Conservation (phyloP, 139 green algal genomes). For the Chlamydomonas urium region DNA sequence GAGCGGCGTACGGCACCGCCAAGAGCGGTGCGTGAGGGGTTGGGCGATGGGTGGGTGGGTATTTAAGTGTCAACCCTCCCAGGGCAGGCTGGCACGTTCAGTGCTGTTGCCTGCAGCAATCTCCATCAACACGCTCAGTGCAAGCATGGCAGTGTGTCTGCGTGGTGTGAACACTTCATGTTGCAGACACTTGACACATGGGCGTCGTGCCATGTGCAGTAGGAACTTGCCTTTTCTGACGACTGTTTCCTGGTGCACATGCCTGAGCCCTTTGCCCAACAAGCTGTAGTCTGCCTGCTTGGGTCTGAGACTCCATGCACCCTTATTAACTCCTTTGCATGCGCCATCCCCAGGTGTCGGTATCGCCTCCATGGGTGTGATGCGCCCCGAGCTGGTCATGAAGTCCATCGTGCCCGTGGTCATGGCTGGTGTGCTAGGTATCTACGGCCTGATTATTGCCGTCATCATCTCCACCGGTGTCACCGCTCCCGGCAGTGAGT, state of each 20-base stretch:
- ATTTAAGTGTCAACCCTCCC: background rate
- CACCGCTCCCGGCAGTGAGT: background rate
- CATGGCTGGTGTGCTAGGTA: constrained; percentile 98
- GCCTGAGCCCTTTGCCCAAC: background rate
- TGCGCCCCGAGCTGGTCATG: constrained; percentile 99
- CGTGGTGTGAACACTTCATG: background rate
- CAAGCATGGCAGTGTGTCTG: too few species aligned
- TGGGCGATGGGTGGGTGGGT: too few species aligned
- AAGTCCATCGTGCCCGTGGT: constrained; percentile 99
- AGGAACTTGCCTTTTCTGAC: background rate
- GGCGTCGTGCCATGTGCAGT: background rate
- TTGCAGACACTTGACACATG: background rate
- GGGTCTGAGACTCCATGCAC: background rate
- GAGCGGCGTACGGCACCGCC: constrained; percentile 96
- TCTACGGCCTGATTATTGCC: constrained; percentile 99
- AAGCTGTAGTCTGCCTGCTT: background rate
- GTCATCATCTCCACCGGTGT: constrained; percentile 96
- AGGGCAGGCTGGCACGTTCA: too few species aligned
- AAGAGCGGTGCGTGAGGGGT: constrained; percentile 62
- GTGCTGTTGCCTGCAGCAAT: too few species aligned
- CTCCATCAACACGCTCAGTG: too few species aligned
- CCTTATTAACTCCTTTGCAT: background rate
- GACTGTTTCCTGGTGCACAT: background rate
- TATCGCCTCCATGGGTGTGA: constrained; percentile 98
- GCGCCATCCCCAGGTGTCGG: constrained; percentile 72